Percentiles rank a stretch among this genome's conserved stretches.
These are phyloP conservation scores for Kodamaea fukazawae DNA, from an alignment of 805 yeast genomes.

Conservation along the genomic window DNA sequence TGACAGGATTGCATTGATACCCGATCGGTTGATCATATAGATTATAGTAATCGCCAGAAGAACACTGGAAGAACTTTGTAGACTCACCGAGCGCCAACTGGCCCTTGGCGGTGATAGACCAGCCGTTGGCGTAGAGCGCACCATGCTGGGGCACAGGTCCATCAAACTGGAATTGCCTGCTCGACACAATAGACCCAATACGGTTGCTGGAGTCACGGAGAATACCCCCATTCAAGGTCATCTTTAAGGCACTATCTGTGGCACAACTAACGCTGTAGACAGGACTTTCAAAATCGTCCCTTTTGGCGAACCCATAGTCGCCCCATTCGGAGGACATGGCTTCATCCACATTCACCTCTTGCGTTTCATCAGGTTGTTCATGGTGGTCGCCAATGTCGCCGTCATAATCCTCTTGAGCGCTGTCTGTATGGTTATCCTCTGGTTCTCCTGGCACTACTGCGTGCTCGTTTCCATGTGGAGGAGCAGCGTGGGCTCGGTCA, in stretches of 20 bases:
- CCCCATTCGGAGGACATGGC: slow-evolving; percentile 1
- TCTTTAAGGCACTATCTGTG: slow-evolving; percentile 22
- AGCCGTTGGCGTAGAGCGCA: slow-evolving; percentile 36
- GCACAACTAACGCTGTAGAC: slow-evolving; percentile 30
- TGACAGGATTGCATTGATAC: slow-evolving; percentile 35
- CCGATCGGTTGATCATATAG: slow-evolving; percentile 34
- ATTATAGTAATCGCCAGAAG: slow-evolving; percentile 39
- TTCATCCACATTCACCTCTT: not conserved
- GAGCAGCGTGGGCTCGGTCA: too few species aligned
- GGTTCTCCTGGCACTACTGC: not conserved
- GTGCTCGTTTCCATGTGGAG: too few species aligned
- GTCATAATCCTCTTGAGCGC: slow-evolving; percentile 2
- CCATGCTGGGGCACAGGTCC: slow-evolving; percentile 42
- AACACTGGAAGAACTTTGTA: slow-evolving; percentile 37
- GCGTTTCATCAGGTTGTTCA: slow-evolving; percentile 3
- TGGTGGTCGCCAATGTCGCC: not conserved
- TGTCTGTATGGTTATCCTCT: not conserved
- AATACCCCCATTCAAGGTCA: slow-evolving; percentile 29
- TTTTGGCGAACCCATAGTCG: slow-evolving; percentile 6
- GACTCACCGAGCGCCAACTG: slow-evolving; percentile 32
- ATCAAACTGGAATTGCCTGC: slow-evolving; percentile 41
- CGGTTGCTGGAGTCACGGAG: slow-evolving; percentile 31
- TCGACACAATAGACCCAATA: slow-evolving; percentile 38
- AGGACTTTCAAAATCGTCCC: slow-evolving; percentile 17
- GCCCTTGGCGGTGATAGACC: slow-evolving; percentile 35